These are phyloP conservation scores for Fusarium sp. DNA, from an alignment of 2,329 filamentous ascomycete species.

Conservation along the genomic window DNA sequence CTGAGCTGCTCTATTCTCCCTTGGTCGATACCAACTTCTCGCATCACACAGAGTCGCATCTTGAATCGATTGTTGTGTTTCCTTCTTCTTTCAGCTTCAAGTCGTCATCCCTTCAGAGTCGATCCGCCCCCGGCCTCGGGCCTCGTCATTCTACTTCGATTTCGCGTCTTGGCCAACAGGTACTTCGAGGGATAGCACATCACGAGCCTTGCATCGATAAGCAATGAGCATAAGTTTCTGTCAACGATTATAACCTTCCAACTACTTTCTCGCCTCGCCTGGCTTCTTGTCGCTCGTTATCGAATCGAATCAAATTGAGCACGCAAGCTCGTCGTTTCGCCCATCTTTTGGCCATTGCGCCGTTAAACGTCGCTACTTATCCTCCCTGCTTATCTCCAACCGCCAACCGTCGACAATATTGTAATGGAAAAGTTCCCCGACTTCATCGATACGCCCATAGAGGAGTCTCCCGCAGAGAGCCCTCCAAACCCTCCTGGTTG, in stretches of 20 bases:
- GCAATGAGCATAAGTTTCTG: slow-evolving; percentile 37
- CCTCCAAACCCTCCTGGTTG: slow-evolving; percentile 49
- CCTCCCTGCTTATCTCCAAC: slow-evolving; percentile 11
- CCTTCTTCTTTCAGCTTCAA: background rate
- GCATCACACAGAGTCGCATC: background rate
- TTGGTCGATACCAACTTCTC: slow-evolving; percentile 1
- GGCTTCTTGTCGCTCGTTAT: slow-evolving; percentile 39
- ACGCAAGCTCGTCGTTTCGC: slow-evolving; percentile 6
- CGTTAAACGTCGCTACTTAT: slow-evolving; percentile 14
- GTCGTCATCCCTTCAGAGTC: background rate
- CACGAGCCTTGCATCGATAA: slow-evolving; percentile 35
- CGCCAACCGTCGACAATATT: slow-evolving; percentile 5
- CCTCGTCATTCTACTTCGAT: slow-evolving; percentile 30
- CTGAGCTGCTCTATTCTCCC: background rate
- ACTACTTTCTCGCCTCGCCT: slow-evolving; percentile 1
- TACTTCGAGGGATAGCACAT: slow-evolving; percentile 17
- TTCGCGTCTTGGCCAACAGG: slow-evolving; percentile 33
- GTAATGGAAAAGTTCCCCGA: slow-evolving; percentile 73
- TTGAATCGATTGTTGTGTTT: background rate
- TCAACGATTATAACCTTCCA: slow-evolving; percentile 18
- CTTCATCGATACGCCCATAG: slow-evolving; percentile 61
- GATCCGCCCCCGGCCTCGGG: slow-evolving; percentile 1
- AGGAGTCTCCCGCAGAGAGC: slow-evolving; percentile 50
- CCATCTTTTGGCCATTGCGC: slow-evolving; percentile 18
- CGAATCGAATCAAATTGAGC: slow-evolving; percentile 9